Evolutionary conservation across 768 basidiomycete species (phyloP), one percentile per base, ranked within the genome.

Genomic region (Tricholoma furcatifolium): DNA sequence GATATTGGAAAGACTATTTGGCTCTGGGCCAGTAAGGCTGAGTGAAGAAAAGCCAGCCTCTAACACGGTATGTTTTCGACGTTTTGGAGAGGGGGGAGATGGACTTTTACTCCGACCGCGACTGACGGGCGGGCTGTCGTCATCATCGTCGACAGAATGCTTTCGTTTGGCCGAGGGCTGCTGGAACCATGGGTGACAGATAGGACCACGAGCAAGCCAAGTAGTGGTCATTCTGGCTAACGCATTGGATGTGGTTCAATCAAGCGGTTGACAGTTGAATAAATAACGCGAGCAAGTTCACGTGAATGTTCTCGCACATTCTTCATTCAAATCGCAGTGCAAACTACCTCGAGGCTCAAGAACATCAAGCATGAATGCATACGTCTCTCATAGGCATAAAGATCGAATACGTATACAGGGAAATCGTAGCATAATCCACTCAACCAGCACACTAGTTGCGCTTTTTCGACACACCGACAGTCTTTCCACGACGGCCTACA

Each of bases 391-490:
- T 45, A 49, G 39, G 32, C 47, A 50, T 55, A 51, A 50, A 59
- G 46, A 53, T 53, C 50, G 44, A 42, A 57, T 50, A 57, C 50
- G 44, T 38, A 57, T 50, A 57, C 56, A 53, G 43, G 41, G 52
- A 43, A 51, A 48, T 42, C 38, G 38, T 50, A 51, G 54, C 45
- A 58, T 53, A 56, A 41, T 38, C 43, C 27, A 50, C 31, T 40
- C 34, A 20, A n/a, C 45, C 51, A 30, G 38, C 47, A 51, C 51
- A 64, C 68, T 76, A 81, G 71, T 76, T 76, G 63, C 79, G 79
- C 84, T 94, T 95, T 82, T 94, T 94, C 62, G 93, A 93, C 66
- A 94, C 92, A 85, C 92, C 93, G 62, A 93, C 93, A 54, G 93
- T 94, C 82, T 95, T 95, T 57, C 93, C 93, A 58, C 91, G 91